These are phyloP conservation scores for Fusarium poae DNA, from an alignment of 2,329 filamentous ascomycete species.

Conservation along the genomic window DNA sequence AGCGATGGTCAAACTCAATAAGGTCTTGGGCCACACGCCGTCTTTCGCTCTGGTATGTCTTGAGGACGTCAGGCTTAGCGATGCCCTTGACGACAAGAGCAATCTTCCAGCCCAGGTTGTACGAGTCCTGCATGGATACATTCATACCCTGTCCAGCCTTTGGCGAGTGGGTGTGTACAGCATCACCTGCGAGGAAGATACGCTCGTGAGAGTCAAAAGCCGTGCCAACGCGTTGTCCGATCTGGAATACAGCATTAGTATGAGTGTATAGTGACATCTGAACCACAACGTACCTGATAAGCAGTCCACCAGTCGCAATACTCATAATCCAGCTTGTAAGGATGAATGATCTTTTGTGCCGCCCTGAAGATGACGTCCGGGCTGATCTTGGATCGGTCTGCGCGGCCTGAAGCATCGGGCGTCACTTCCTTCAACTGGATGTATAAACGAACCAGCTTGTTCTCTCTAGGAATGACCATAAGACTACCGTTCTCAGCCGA, in stretches of 20 bases:
- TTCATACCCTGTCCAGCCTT: constrained; percentile 80
- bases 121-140: constrained; percentile 69
- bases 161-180: constrained; percentile 78
- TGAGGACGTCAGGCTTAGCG: constrained; percentile 62
- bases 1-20: constrained; percentile 64
- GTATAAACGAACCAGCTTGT: constrained; percentile 76
- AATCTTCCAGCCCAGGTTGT: constrained; percentile 71
- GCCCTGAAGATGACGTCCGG: not conserved
- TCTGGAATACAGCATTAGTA: not conserved
- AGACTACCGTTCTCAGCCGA: constrained; percentile 76
- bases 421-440: constrained; percentile 67
- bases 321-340: constrained; percentile 4
- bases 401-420: not conserved
- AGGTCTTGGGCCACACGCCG: constrained; percentile 71
- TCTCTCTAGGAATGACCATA: constrained; percentile 78
- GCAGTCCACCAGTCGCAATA: constrained; percentile 6
- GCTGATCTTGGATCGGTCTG: not conserved
- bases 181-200: constrained; percentile 76
- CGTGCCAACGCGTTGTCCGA: not conserved
- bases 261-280: fast-evolving
- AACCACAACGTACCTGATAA: not conserved
- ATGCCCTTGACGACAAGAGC: constrained; percentile 67
- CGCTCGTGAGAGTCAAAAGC: constrained; percentile 51
- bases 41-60: constrained; percentile 73
- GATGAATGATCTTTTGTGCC: not conserved